Conservation (phyloP, 257 asterid species). For the Ajuga chamaepitys region DNA sequence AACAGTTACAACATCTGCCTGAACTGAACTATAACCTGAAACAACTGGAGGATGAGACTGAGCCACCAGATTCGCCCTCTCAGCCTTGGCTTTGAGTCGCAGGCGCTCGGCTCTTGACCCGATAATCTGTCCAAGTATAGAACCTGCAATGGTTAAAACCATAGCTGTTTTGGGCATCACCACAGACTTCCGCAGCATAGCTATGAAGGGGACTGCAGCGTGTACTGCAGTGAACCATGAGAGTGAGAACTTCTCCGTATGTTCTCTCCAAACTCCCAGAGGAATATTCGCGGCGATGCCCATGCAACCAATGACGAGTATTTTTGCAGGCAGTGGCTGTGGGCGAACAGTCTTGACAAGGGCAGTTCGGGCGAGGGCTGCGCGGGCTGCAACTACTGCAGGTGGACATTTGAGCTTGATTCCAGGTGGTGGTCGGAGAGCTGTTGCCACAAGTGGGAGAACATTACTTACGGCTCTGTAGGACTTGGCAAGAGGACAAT, state of each 20-base stretch:
- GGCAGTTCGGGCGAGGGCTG: constrained; percentile 74
- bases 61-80: constrained; percentile 31
- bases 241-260: constrained; percentile 51
- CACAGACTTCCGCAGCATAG: constrained; percentile 82
- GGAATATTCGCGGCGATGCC: constrained; percentile 83
- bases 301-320: constrained; percentile 53
- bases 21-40: constrained; percentile 14
- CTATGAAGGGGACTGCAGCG: constrained; percentile 87
- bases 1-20: constrained; percentile 24
- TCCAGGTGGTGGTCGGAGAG: constrained; percentile 60
- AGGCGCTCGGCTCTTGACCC: constrained; percentile 82
- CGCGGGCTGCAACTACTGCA: constrained; percentile 75
- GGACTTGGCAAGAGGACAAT: constrained; percentile 78
- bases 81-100: constrained; percentile 45
- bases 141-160: constrained; percentile 77
- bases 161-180: constrained; percentile 81
- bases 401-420: constrained; percentile 70
- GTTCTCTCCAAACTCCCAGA: constrained; percentile 77
- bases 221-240: constrained; percentile 84
- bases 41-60: constrained; percentile 18
- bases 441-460: constrained; percentile 60
- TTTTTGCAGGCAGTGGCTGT: constrained; percentile 68
- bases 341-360: constrained; percentile 68
- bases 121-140: constrained; percentile 65
- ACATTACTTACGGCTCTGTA: constrained; percentile 62